Conservation (phyloP, 2,329 filamentous ascomycete species). For the Calonectria hawksworthii region DNA sequence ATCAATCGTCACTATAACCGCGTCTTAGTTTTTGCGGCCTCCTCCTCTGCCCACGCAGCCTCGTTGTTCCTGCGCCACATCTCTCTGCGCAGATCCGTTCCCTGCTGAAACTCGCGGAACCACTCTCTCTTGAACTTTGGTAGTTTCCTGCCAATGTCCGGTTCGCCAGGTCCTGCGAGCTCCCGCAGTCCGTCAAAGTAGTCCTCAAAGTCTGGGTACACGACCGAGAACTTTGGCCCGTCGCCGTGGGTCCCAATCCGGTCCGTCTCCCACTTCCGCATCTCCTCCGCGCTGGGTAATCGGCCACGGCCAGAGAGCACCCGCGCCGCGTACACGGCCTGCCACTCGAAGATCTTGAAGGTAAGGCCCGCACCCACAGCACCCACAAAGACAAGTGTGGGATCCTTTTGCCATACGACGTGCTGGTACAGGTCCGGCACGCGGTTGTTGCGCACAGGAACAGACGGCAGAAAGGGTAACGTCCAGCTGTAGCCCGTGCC, state of each 20-base stretch:
- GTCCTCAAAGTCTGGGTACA: conserved; percentile 73
- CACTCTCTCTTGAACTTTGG: conserved; percentile 62
- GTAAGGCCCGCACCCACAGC: conserved; percentile 71
- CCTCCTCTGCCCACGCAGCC: conserved; percentile 25
- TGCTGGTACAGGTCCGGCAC: conserved; percentile 71
- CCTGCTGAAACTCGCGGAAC: conserved; percentile 65
- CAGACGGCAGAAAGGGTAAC: conserved; percentile 69
- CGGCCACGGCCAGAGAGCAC: conserved; percentile 67
- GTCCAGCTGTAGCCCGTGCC: conserved; percentile 77
- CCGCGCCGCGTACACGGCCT: conserved; percentile 72
- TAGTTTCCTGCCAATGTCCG: conserved; percentile 59
- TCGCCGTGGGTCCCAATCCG: conserved; percentile 69
- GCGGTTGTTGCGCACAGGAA: conserved; percentile 67
- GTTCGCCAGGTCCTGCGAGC: conserved; percentile 61
- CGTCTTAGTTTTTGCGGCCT: conserved; percentile 1
- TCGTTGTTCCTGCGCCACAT: conserved; percentile 70
- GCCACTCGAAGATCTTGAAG: conserved; percentile 79
- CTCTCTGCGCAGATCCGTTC: conserved; percentile 67
- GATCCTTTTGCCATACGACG: conserved; percentile 67
- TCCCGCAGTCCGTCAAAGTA: conserved; percentile 71
- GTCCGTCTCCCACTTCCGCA: conserved; percentile 69
- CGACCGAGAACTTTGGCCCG: conserved; percentile 66
- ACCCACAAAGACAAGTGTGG: conserved; percentile 69
- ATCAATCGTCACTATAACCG: conserved; percentile 7
- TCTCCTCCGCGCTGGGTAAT: conserved; percentile 64